These are phyloP conservation scores for Hypoxylon sp. DNA, from an alignment of 2,329 filamentous ascomycete species.

Conservation along the genomic window DNA sequence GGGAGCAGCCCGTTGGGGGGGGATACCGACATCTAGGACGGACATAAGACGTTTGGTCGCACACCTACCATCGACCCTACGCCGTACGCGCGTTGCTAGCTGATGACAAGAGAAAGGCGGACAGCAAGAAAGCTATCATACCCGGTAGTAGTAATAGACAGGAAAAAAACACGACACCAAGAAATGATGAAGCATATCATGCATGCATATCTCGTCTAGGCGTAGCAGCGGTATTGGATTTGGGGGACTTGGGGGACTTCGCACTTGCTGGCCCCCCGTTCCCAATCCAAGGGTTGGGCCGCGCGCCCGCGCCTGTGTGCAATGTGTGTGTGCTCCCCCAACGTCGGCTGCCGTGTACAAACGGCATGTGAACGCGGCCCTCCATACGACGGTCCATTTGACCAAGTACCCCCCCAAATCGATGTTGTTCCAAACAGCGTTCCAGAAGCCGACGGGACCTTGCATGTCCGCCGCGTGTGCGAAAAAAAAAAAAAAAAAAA, in stretches of 20 bases:
- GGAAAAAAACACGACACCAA: background rate
- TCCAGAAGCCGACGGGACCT: slow-evolving; percentile 47
- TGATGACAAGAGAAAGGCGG: background rate
- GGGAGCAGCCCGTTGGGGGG: slow-evolving; percentile 9
- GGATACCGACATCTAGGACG: slow-evolving; percentile 14
- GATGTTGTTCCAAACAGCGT: slow-evolving; percentile 37
- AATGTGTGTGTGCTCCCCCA: slow-evolving; percentile 26
- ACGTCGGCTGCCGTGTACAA: slow-evolving; percentile 36
- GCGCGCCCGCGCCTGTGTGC: background rate
- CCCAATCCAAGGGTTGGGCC: slow-evolving; percentile 16
- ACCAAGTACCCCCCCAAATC: slow-evolving; percentile 28
- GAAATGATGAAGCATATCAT: slow-evolving; percentile 13
- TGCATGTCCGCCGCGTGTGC: slow-evolving; percentile 44
- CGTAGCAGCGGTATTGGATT: background rate
- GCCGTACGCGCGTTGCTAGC: slow-evolving; percentile 9
- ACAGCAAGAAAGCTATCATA: too few species aligned
- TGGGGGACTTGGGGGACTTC: background rate
- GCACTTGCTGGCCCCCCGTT: background rate
- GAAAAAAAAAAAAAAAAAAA: slow-evolving; percentile 5
- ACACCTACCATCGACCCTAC: slow-evolving; percentile 11
- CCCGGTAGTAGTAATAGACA: background rate
- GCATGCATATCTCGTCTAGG: slow-evolving; percentile 14
- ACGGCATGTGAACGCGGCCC: slow-evolving; percentile 32
- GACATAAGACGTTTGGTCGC: slow-evolving; percentile 11
- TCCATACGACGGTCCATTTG: slow-evolving; percentile 1